These are phyloP conservation scores for Ilyonectria mors-panacis DNA, from an alignment of 2,329 filamentous ascomycete genomes.

Conservation along the genomic window DNA sequence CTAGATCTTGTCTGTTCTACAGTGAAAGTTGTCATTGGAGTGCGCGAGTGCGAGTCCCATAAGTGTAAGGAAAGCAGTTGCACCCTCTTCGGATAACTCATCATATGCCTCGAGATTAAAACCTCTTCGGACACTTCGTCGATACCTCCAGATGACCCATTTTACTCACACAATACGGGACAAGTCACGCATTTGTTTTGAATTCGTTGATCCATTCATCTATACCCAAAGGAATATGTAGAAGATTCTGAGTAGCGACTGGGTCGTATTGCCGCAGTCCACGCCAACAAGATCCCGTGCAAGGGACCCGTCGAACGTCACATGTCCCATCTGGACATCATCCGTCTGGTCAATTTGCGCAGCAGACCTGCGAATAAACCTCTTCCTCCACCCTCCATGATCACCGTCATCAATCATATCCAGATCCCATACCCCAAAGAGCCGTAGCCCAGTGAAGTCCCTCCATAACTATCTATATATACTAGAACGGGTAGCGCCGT, in stretches of 20 bases:
- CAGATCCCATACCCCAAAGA: conserved; percentile 41
- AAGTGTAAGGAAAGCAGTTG: neutral
- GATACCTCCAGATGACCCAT: neutral
- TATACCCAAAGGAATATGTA: conserved; percentile 55
- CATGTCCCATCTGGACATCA: conserved; percentile 24
- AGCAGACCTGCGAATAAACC: conserved; percentile 39
- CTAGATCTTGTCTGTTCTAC: neutral
- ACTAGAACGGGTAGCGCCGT: conserved; percentile 39
- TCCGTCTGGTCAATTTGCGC: conserved; percentile 43
- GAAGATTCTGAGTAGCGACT: conserved; percentile 51
- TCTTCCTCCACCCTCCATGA: conserved; percentile 30
- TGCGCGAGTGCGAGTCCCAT: neutral
- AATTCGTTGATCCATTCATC: conserved; percentile 54
- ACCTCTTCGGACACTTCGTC: neutral
- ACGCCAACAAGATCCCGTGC: conserved; percentile 5
- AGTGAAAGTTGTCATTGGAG: neutral
- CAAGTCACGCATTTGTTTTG: conserved; percentile 20
- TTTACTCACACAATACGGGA: neutral
- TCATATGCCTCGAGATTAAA: too few relatives aligned
- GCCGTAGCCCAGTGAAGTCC: conserved; percentile 34
- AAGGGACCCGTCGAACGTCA: neutral
- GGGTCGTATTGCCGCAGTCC: conserved; percentile 33
- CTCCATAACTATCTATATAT: conserved; percentile 48
- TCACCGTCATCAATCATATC: conserved; percentile 49
- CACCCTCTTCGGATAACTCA: neutral